These are phyloP conservation scores for Tremellales sp. DNA, from an alignment of 1,284 basidiomycete genomes.

Conservation along the genomic window DNA sequence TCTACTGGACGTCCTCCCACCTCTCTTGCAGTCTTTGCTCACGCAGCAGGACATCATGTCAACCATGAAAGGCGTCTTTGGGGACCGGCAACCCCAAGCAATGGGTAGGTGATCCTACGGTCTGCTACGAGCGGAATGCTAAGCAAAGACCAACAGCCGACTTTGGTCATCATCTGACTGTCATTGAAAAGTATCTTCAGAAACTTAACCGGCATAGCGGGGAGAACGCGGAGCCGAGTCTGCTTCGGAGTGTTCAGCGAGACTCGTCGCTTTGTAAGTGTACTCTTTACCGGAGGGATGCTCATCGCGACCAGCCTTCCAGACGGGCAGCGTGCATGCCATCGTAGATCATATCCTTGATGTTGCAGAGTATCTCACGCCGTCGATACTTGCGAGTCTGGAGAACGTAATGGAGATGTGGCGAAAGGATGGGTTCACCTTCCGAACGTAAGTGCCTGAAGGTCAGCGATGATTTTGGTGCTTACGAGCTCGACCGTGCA, in stretches of 20 bases:
- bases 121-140: not conserved
- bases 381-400: conserved; percentile 3
- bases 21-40: conserved; percentile 6
- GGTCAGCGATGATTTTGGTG: no score
- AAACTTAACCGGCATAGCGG: not conserved
- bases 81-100: conserved; percentile 8
- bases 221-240: not conserved
- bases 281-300: not conserved
- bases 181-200: conserved; percentile 6
- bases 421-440: conserved; percentile 10
- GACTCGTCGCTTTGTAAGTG: not conserved
- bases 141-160: not conserved
- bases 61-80: conserved; percentile 8
- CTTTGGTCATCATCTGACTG: conserved; percentile 4
- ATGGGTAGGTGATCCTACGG: conserved; percentile 3
- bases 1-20: conserved; percentile 8
- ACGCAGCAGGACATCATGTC: conserved; percentile 10
- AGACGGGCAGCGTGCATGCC: conserved; percentile 4
- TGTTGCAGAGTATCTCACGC: conserved; percentile 5
- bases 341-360: conserved; percentile 6
- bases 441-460: conserved; percentile 9
- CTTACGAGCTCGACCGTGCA: no score
- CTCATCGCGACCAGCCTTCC: conserved; percentile 5
- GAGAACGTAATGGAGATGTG: conserved; percentile 3
- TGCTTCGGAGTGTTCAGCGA: not conserved